Evolutionary conservation across 768 basidiomycete genomes (phyloP).

Genomic region (Boletus sensibilis): DNA sequence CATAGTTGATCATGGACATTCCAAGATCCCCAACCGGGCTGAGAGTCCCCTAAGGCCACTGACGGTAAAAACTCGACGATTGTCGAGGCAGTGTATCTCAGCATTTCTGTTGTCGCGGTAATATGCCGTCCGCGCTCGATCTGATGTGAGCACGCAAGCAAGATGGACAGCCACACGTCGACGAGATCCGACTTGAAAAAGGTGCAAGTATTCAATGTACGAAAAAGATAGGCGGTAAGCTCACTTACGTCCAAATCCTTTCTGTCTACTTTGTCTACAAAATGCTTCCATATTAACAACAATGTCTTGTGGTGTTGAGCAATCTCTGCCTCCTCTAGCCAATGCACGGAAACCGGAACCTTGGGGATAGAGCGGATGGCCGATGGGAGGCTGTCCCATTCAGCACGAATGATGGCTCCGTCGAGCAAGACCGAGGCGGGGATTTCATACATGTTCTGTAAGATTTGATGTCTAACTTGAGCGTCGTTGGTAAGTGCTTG

Average conservation of each 20-base stretch:
- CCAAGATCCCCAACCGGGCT: conserved; percentile 25
- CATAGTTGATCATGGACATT: conserved; percentile 33
- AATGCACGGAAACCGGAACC: conserved; percentile 29
- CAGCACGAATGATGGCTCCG: conserved; percentile 39
- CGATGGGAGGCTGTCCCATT: conserved; percentile 25
- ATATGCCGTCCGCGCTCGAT: conserved; percentile 40
- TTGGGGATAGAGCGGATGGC: conserved; percentile 28
- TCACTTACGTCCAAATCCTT: conserved; percentile 27
- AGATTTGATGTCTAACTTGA: conserved; percentile 4
- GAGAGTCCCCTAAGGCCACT: background rate
- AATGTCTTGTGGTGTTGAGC: conserved; percentile 39
- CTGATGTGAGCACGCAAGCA: conserved; percentile 49
- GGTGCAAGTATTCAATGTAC: conserved; percentile 2
- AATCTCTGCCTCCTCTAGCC: conserved; percentile 41
- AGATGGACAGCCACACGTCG: conserved; percentile 52
- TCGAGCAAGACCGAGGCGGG: conserved; percentile 43
- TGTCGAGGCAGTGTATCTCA: conserved; percentile 34
- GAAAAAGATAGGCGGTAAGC: background rate
- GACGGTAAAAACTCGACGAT: conserved; percentile 38
- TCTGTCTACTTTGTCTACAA: conserved; percentile 21
- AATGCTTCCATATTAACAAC: conserved; percentile 38
- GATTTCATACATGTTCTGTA: conserved; percentile 14
- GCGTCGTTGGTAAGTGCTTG: conserved; percentile 33
- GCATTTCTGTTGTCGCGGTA: conserved; percentile 35
- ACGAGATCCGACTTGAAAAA: conserved; percentile 39